These are phyloP conservation scores for Fraxinus latifolia DNA, from an alignment of 305 asterid species.

Conservation along the genomic window DNA sequence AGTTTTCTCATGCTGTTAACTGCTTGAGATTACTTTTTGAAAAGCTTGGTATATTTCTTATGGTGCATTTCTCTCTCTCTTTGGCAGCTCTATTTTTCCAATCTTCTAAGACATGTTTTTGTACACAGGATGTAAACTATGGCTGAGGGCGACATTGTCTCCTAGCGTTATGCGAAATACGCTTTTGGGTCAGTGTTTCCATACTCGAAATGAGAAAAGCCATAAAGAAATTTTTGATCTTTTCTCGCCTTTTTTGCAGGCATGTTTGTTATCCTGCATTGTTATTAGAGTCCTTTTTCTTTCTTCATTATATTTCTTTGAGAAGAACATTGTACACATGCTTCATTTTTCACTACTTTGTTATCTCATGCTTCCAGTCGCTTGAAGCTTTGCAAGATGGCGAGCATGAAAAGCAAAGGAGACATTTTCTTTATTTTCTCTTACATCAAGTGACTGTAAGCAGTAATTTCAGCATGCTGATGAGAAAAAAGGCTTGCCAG, in stretches of 20 bases:
- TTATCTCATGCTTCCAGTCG: constrained; percentile 54
- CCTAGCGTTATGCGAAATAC: constrained; percentile 97
- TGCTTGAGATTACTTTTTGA: constrained; percentile 87
- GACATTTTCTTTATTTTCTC: constrained; percentile 87
- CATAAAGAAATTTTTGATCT: constrained; percentile 99
- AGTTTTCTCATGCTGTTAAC: constrained; percentile 92
- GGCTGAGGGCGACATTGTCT: constrained; percentile 93
- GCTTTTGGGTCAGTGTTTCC: constrained; percentile 97
- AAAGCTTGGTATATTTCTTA: constrained; percentile 74
- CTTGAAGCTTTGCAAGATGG: constrained; percentile 99
- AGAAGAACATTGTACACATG: constrained; percentile 17
- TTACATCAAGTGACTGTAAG: constrained; percentile 96
- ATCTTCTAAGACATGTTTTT: constrained; percentile 23
- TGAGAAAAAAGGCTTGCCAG: constrained; percentile 97
- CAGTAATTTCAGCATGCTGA: constrained; percentile 87
- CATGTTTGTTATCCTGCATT: constrained; percentile 34
- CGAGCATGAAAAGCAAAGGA: constrained; percentile 93
- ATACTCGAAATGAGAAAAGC: constrained; percentile 94
- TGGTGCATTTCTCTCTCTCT: constrained; percentile 19
- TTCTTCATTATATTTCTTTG: constrained; percentile 11
- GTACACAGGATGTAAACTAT: constrained; percentile 81
- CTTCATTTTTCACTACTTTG: constrained; percentile 23
- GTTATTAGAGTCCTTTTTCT: constrained; percentile 12
- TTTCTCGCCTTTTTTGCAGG: constrained; percentile 96
- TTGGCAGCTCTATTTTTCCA: constrained; percentile 20